Evolutionary conservation across 306 rosid genomes (phyloP), one percentile per base, ranked within the genome.

Genomic region (Sesbania bispinosa): DNA sequence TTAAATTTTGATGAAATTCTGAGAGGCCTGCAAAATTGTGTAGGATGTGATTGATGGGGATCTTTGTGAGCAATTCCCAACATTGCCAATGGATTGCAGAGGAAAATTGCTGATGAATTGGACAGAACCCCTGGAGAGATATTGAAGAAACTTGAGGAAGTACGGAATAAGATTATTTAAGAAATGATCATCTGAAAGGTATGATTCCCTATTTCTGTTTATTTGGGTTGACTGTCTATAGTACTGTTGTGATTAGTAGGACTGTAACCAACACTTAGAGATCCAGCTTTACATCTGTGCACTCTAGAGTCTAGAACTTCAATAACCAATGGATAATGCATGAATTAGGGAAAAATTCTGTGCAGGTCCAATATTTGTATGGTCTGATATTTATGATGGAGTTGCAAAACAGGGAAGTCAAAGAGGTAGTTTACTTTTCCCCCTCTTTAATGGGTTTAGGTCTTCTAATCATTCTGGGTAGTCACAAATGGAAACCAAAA

Each of bases 11-110:
- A 54, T 52, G 11, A 69, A 35, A 50, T 61, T 36, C 32, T 67
- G 82, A 62, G 42, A 15, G 26, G 39, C 14, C 62, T 78, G 5
- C 32, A 3, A 61, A 26, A 20, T 73, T 69, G 46, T 82, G 85
- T 83, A 94, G 98, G 96, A 94, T 78, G 97, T 93, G 71, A 93
- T 93, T 59, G 99, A 91, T 80, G 99, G 99, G 45, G 99, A 94
- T 85, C 93, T 94, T 10, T 94, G 99, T 5, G 99, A 94, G 87
- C 99, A 94, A 80, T 94, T 73, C 78, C 99, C 99, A 23, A 87
- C 99, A 50, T 73, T 91, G 82, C 99, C 99, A 23, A 69, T 88
- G 84, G 99, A 94, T 84, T 94, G 83, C 99, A 94, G 88, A 89
- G 93, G 69, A 94, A 94, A 75, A 94, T 94, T 88, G 97, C 97